A percentile compares a stretch with the other conserved stretches of the same genome.
Evolutionary conservation across 2,329 filamentous ascomycete genomes (phyloP).

Genomic region (Arthrobotrys sphaeroides): DNA sequence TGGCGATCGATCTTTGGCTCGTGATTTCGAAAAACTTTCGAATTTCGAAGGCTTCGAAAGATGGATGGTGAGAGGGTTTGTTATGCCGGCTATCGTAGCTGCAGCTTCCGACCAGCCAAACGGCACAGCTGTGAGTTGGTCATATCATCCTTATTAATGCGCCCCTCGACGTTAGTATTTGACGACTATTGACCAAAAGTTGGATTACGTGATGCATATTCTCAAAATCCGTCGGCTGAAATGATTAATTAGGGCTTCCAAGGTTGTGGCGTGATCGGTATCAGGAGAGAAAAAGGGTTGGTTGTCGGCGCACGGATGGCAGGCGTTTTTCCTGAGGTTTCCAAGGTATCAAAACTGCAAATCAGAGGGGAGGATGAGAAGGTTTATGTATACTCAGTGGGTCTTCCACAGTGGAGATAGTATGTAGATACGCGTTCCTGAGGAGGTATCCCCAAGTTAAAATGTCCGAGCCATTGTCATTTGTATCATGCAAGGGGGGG

Average conservation of each 20-base stretch:
- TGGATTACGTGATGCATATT: background rate
- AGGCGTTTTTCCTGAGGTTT: conserved; percentile 24
- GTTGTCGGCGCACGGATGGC: conserved; percentile 26
- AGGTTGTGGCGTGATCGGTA: conserved; percentile 8
- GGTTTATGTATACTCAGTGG: conserved; percentile 8
- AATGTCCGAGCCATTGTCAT: conserved; percentile 18
- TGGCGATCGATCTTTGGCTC: background rate
- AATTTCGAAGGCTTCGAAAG: no score
- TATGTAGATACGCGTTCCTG: background rate
- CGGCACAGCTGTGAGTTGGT: conserved; percentile 1
- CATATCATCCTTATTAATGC: conserved; percentile 5
- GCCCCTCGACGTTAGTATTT: background rate
- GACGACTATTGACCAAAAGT: background rate
- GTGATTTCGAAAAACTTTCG: no score
- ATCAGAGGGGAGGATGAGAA: background rate
- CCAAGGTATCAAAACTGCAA: conserved; percentile 21
- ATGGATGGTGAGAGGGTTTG: background rate
- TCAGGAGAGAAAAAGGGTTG: background rate
- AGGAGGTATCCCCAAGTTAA: background rate
- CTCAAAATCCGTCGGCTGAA: conserved; percentile 2
- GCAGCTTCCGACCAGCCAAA: conserved; percentile 1
- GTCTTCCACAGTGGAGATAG: conserved; percentile 6
- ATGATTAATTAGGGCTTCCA: conserved; percentile 10
- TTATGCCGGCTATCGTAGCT: background rate
- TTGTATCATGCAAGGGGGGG: conserved; percentile 18